Conservation (phyloP, 75 land plant species). For the Pinus albicaulis region DNA sequence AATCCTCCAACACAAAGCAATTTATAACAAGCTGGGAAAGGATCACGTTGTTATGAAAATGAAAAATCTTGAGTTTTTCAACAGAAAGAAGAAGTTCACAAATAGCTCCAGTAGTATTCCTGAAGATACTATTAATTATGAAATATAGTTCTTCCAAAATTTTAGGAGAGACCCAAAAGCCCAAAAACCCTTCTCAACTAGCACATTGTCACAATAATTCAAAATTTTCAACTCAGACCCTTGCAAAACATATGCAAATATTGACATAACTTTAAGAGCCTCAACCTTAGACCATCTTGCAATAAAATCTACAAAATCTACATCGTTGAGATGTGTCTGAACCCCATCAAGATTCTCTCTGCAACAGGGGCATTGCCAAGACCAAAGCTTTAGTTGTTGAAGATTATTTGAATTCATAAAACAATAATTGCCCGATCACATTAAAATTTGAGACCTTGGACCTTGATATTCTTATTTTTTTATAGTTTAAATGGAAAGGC, state of each 20-base stretch:
- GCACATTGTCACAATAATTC: conserved; percentile 88
- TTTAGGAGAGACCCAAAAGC: conserved; percentile 82
- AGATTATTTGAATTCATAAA: too few relatives aligned
- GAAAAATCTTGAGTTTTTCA: conserved; percentile 67
- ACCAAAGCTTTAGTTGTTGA: conserved; percentile 96
- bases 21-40: conserved; percentile 63
- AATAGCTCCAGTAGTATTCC: conserved; percentile 89
- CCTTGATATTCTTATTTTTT: too few relatives aligned
- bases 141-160: conserved; percentile 79
- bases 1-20: conserved; percentile 71
- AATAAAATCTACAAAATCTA: conserved; percentile 90
- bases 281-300: conserved; percentile 92
- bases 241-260: conserved; percentile 69
- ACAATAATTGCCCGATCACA: too few relatives aligned
- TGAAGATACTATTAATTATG: conserved; percentile 93
- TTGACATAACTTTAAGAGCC: conserved; percentile 85
- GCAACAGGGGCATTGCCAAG: conserved; percentile 84
- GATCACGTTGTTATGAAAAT: conserved; percentile 95
- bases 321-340: conserved; percentile 62
- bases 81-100: conserved; percentile 76
- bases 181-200: conserved; percentile 96
- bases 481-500: too few relatives aligned
- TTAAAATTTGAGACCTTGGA: too few relatives aligned
- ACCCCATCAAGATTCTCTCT: conserved; percentile 62
- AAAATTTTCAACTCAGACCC: conserved; percentile 65